Evolutionary conservation across 2,329 filamentous ascomycete genomes (phyloP).

Genomic region (Eutypella sp.): DNA sequence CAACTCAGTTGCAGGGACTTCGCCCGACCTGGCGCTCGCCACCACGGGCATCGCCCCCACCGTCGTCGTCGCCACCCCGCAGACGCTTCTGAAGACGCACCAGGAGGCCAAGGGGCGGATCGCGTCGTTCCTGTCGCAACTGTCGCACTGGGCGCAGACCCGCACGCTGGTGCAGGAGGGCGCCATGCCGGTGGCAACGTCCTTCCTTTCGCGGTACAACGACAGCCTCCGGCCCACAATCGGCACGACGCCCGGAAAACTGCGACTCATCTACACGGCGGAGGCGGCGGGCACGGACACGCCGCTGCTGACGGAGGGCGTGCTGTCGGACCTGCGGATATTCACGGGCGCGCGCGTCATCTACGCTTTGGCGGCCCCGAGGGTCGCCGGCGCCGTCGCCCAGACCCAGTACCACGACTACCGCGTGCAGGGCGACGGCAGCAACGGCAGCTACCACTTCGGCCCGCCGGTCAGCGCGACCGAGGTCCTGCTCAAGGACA

Average conservation of each 20-base stretch:
- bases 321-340: slow-evolving; percentile 75
- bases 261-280: slow-evolving; percentile 76
- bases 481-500: slow-evolving; percentile 70
- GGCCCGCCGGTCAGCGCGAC: slow-evolving; percentile 75
- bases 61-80: slow-evolving; percentile 71
- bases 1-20: slow-evolving; percentile 77
- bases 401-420: slow-evolving; percentile 91
- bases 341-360: slow-evolving; percentile 75
- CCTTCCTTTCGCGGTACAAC: slow-evolving; percentile 57
- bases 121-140: slow-evolving; percentile 57
- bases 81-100: slow-evolving; percentile 66
- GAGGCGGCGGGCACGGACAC: slow-evolving; percentile 62
- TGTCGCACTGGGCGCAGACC: slow-evolving; percentile 68
- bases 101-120: slow-evolving; percentile 54
- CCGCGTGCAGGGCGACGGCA: slow-evolving; percentile 44
- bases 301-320: slow-evolving; percentile 60
- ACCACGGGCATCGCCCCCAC: slow-evolving; percentile 74
- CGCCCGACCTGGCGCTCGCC: slow-evolving; percentile 66
- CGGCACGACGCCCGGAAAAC: slow-evolving; percentile 61
- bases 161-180: slow-evolving; percentile 65
- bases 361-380: slow-evolving; percentile 76
- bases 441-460: slow-evolving; percentile 65
- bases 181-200: slow-evolving; percentile 65
- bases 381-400: slow-evolving; percentile 82
- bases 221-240: slow-evolving; percentile 53